Conservation (phyloP, 2,329 filamentous ascomycete species). For the Capronia coronata region DNA sequence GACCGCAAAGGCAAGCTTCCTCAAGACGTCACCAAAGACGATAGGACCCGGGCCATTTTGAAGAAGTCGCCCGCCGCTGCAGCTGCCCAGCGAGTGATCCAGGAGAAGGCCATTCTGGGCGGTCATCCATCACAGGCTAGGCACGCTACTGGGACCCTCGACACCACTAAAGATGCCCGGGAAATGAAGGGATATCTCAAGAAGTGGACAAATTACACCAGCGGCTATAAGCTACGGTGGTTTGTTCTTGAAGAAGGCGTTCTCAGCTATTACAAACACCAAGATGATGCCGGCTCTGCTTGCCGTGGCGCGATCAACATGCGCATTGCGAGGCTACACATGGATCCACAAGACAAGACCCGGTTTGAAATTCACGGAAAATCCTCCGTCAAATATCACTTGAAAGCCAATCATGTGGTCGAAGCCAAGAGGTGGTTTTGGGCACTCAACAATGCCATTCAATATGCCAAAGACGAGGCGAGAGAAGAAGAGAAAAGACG, state of each 20-base stretch:
- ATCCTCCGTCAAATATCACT: slow-evolving; percentile 94
- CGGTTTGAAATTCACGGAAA: slow-evolving; percentile 98
- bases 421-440: slow-evolving; percentile 99
- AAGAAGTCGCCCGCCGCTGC: slow-evolving; percentile 93
- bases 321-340: slow-evolving; percentile 87
- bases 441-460: slow-evolving; percentile 97
- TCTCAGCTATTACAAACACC: slow-evolving; percentile 97
- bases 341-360: slow-evolving; percentile 95
- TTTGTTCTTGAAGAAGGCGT: slow-evolving; percentile 97
- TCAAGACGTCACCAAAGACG: slow-evolving; percentile 94
- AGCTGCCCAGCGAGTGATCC: slow-evolving; percentile 87
- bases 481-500: slow-evolving; percentile 78
- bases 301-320: slow-evolving; percentile 98
- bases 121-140: slow-evolving; percentile 48
- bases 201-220: slow-evolving; percentile 99
- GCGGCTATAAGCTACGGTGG: slow-evolving; percentile 93
- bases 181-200: slow-evolving; percentile 99
- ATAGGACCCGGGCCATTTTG: slow-evolving; percentile 76
- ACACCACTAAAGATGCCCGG: slow-evolving; percentile 70
- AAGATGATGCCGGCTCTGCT: slow-evolving; percentile 92
- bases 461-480: slow-evolving; percentile 95
- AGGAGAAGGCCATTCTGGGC: slow-evolving; percentile 92
- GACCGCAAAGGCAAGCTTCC: slow-evolving; percentile 93
- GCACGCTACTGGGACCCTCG: slow-evolving; percentile 45
- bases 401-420: slow-evolving; percentile 96